Percentiles rank a stretch among this genome's conserved stretches.
Conservation (phyloP, 768 basidiomycete species). For the Kwoniella europaea region DNA sequence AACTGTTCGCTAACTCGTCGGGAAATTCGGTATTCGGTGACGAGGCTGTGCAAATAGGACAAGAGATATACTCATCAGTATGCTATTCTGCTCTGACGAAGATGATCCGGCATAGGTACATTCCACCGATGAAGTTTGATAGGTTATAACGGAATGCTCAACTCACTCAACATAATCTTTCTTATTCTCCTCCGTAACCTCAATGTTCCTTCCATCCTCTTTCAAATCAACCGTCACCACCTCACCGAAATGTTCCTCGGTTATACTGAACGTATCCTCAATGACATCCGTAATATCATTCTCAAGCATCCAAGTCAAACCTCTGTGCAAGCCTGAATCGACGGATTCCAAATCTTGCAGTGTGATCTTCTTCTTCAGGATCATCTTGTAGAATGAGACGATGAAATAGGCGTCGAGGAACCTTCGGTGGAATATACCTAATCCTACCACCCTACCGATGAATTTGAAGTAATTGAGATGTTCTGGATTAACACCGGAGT, state of each 20-base stretch:
- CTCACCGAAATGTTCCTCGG: conserved; percentile 97
- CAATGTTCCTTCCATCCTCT: conserved; percentile 79
- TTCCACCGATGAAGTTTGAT: too few species aligned
- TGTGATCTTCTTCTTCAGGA: conserved; percentile 94
- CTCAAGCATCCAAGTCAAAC: conserved; percentile 99
- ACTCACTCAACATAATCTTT: conserved; percentile 89
- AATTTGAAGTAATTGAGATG: conserved; percentile 99
- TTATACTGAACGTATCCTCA: conserved; percentile 95
- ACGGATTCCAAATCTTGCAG: conserved; percentile 93
- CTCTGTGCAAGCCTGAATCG: conserved; percentile 90
- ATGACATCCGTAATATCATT: conserved; percentile 98
- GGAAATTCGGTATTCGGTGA: conserved; percentile 97
- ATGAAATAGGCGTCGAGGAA: conserved; percentile 99
- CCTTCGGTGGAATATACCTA: conserved; percentile 98
- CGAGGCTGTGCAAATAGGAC: conserved; percentile 57
- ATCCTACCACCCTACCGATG: conserved; percentile 90
- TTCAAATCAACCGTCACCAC: conserved; percentile 96
- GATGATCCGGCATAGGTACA: too few species aligned
- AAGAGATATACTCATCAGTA: too few species aligned
- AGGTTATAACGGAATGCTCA: background rate
- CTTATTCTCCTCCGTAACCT: conserved; percentile 97
- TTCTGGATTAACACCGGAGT: conserved; percentile 96
- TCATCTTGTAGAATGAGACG: conserved; percentile 99
- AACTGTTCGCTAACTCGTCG: conserved; percentile 98
- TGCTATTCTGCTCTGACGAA: too few species aligned